Conservation (phyloP, 805 yeast species). For the Kodamaea fukazawae region DNA sequence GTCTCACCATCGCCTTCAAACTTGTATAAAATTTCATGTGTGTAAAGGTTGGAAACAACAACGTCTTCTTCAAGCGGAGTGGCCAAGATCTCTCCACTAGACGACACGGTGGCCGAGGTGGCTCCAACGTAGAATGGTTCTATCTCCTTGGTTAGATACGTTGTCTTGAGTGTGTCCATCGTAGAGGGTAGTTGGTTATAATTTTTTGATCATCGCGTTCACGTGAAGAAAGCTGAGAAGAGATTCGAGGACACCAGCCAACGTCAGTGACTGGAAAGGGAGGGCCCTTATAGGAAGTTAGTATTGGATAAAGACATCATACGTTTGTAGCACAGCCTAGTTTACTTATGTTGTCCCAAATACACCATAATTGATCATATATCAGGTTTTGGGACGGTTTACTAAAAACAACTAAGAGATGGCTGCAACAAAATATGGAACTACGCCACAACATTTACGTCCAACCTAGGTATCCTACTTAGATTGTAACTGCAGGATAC, state of each 20-base stretch:
- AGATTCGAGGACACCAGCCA: no score
- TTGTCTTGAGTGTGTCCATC: conserved; percentile 31
- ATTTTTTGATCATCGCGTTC: conserved; percentile 13
- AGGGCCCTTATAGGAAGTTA: background rate
- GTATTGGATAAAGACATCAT: no score
- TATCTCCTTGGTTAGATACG: conserved; percentile 48
- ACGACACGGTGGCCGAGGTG: conserved; percentile 65
- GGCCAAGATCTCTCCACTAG: conserved; percentile 56
- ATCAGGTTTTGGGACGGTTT: no score
- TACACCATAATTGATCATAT: no score
- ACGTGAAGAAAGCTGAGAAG: conserved; percentile 1
- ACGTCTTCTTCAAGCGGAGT: conserved; percentile 80
- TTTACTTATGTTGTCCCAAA: no score
- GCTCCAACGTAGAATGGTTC: conserved; percentile 89
- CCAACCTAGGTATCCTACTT: no score
- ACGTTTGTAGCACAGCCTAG: no score
- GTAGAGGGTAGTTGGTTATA: conserved; percentile 3
- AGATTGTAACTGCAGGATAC: no score
- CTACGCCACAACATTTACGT: no score
- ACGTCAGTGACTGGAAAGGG: background rate
- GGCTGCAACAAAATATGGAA: no score
- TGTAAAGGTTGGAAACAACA: conserved; percentile 59
- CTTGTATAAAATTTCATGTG: conserved; percentile 55
- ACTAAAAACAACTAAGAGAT: no score
- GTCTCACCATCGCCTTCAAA: conserved; percentile 84